Percentiles rank a stretch among this genome's conserved stretches.
Evolutionary conservation across 495 filamentous ascomycete species (phyloP).

Genomic region (Astrothelium macrocarpum): DNA sequence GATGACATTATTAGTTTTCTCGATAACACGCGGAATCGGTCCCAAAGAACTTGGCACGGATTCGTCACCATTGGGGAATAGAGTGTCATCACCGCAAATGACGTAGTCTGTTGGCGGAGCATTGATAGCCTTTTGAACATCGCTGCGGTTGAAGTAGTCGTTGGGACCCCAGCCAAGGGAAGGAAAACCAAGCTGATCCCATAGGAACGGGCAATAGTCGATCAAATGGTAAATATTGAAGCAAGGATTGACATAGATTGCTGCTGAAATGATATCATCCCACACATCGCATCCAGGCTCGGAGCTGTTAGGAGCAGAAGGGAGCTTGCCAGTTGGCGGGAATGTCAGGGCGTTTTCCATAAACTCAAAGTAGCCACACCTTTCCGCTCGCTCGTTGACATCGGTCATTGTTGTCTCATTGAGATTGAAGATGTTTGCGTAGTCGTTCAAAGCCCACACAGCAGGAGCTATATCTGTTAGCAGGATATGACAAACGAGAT

Average conservation of each 20-base stretch:
- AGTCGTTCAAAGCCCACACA: conserved; percentile 42
- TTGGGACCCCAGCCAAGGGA: conserved; percentile 36
- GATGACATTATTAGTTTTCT: conserved; percentile 54
- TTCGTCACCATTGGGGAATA: conserved; percentile 15
- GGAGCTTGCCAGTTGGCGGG: conserved; percentile 36
- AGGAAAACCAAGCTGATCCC: conserved; percentile 44
- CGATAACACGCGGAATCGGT: conserved; percentile 52
- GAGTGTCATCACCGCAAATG: conserved; percentile 15
- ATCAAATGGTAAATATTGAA: conserved; percentile 52
- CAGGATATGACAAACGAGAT: background rate
- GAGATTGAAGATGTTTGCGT: conserved; percentile 46
- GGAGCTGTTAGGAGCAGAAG: conserved; percentile 27
- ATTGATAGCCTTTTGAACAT: conserved; percentile 51
- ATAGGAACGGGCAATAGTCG: conserved; percentile 36
- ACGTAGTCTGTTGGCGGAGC: conserved; percentile 34
- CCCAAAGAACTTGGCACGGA: conserved; percentile 9
- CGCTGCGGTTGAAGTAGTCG: conserved; percentile 48
- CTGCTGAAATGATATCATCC: conserved; percentile 39
- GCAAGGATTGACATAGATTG: conserved; percentile 46
- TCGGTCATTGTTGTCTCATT: conserved; percentile 44
- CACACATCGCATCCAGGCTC: conserved; percentile 44
- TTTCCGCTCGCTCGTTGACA: conserved; percentile 40
- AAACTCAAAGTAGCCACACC: conserved; percentile 48
- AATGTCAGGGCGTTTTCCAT: conserved; percentile 48
- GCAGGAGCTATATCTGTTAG: conserved; percentile 30